Evolutionary conservation across 2,329 filamentous ascomycete genomes (phyloP), one percentile per base, ranked within the genome.

Genomic region (Sporothrix schenckii): DNA sequence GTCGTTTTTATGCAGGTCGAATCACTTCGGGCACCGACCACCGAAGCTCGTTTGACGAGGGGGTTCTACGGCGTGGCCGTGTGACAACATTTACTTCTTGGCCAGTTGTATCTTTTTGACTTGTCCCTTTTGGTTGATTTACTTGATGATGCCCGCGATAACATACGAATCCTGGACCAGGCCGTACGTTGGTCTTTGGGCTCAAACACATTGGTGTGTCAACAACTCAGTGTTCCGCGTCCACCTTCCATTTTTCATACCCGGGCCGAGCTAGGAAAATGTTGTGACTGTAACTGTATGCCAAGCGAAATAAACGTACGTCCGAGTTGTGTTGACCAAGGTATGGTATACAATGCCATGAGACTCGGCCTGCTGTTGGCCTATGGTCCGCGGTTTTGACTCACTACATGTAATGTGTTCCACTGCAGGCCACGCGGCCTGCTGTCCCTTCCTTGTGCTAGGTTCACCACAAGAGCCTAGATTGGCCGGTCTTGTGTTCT

Each of bases 1-100:
- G 52, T 44, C 50, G 65, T 67, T 67, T 53, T 44, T 10, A 68
- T 68, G 66, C 66, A 68, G 66, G 52, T 14, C 34, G 44, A 50
- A 49, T 41, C 58, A 47, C 39, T 21, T 63, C 21, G 58, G 44
- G 52, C 34, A 54, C 52, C 50, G 58, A 30, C 39, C 52, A 68
- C 16, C 66, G 19, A 16, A 16, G 39, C 56, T 16, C 30, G n/a
- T 41, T 54, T 53, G 63, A 13, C n/a, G 11, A 39, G 47, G 21
- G 30, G n/a, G 14, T 41, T 7, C 27, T 16, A 4, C 27, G 30
- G 49, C n/a, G 39, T 47, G 49, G 65, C 50, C 34, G 19, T 34
- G 30, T 67, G 65, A 54, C 34, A 27, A 13, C 39, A n/a, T 47
- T 44, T 63, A n/a, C 58, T 27, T 27, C 14, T 24, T 27, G n/a